Evolutionary conservation across 176 grass and related monocot species (phyloP), one percentile per base, ranked within the genome.

Genomic region (Rhynchospora tenuis): DNA sequence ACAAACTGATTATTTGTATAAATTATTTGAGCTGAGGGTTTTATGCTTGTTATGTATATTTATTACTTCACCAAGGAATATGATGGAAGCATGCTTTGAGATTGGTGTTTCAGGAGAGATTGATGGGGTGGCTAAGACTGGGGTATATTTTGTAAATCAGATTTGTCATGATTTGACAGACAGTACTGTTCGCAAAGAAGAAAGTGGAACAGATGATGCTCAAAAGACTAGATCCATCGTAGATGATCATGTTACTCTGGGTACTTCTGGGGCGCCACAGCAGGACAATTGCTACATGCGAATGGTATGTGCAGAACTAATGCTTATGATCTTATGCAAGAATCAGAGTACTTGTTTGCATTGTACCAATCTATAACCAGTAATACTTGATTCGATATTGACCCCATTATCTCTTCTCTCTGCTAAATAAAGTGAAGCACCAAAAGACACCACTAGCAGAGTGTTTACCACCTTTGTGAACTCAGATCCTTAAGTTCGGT

Each of bases 11-110:
- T 55, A 86, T 85, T 38, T 59, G 8, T 83, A 90, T 81, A 85
- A 86, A 73, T 91, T 94, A 61, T 91, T 92, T 90, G 87, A 92
- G 85, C 65, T 94, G 59, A 88, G 90, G 79, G 92, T 81, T 81
- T 81, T 91, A 76, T 85, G 89, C 71, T 93, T 98, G 83, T 59
- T 98, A 64, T 92, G 87, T 87, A 92, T 89, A 87, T 98, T 98
- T 85, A 61, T 94, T 68, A 88, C 88, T 74, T 98, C 82, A 59
- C 90, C 95, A 79, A 91, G 90, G 78, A 93, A 88, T 59, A 22
- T 98, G 70, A 83, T 98, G 79, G 95, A 89, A 81, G 90, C 87
- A 14, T 87, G 81, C 89, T 98, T 98, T 90, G 86, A 59, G 1
- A 68, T 97, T 70, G 76, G 90, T 94, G 79, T 87, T 84, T 91